Evolutionary conservation across 1,284 basidiomycete species (phyloP).

Genomic region (Ganoderma resinaceum): DNA sequence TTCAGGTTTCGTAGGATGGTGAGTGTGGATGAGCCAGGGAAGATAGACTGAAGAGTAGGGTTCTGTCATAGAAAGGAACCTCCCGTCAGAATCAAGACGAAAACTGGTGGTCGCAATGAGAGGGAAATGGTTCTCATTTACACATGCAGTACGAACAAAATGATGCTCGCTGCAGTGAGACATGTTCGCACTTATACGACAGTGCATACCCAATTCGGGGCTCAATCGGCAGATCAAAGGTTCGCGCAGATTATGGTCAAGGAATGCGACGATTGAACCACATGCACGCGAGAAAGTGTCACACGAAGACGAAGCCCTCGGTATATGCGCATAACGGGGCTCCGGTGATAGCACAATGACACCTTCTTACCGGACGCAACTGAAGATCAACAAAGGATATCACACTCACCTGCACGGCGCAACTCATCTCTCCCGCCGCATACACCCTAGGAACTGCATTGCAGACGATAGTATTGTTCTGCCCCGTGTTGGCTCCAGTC

Average conservation of each 20-base stretch:
- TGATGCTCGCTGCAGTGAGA: neutral
- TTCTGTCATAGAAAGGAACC: slow-evolving; percentile 54
- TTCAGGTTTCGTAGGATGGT: slow-evolving; percentile 82
- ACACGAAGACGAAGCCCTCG: neutral
- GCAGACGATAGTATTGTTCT: slow-evolving; percentile 71
- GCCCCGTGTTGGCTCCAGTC: slow-evolving; percentile 36
- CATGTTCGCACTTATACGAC: neutral
- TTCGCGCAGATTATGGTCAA: no score
- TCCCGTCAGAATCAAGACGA: neutral
- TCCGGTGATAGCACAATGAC: neutral
- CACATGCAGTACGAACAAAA: neutral
- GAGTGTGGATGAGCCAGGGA: slow-evolving; percentile 69
- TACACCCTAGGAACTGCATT: slow-evolving; percentile 66
- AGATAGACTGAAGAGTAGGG: slow-evolving; percentile 79
- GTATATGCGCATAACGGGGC: neutral
- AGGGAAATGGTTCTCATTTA: neutral
- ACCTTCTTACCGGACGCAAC: neutral
- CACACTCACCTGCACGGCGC: slow-evolving; percentile 69
- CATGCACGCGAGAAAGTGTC: neutral
- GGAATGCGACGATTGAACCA: neutral
- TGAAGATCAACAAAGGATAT: neutral
- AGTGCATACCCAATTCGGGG: neutral
- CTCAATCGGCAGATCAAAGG: neutral
- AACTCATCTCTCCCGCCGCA: slow-evolving; percentile 76
- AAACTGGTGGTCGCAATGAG: neutral